phyloP scores from a whole-genome alignment of 2,329 filamentous ascomycete species.

The Alternaria burnsii region DNA sequence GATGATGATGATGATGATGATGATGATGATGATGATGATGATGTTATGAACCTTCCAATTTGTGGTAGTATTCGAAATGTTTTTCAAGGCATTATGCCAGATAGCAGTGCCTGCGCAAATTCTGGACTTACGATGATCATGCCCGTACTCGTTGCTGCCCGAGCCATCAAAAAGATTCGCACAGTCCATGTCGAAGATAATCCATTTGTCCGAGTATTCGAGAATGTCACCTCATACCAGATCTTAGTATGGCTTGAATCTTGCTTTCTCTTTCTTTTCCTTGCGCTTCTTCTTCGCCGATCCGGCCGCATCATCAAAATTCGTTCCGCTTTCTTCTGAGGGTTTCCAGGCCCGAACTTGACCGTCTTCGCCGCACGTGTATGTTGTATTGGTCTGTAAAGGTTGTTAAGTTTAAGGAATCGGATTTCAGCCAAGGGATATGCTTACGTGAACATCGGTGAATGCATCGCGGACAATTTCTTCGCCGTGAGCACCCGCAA shows the following conservation, averaged over 20 bases:
- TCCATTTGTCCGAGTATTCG: neutral
- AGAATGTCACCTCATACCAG: neutral
- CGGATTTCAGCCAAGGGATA: neutral
- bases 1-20: neutral
- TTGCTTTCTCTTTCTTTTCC: slow-evolving; percentile 45
- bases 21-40: neutral
- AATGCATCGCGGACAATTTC: slow-evolving; percentile 59
- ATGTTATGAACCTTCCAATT: neutral
- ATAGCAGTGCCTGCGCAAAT: neutral
- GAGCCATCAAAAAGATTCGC: neutral
- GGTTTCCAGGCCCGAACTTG: slow-evolving; percentile 55
- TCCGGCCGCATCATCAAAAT: slow-evolving; percentile 35
- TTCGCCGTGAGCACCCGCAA: slow-evolving; percentile 58
- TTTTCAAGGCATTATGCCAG: neutral
- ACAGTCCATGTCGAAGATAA: neutral
- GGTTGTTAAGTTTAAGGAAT: slow-evolving; percentile 7
- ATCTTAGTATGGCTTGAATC: slow-evolving; percentile 44
- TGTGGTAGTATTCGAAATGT: neutral
- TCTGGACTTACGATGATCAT: neutral
- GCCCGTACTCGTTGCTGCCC: neutral
- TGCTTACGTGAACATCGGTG: slow-evolving; percentile 48
- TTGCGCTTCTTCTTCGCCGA: slow-evolving; percentile 34
- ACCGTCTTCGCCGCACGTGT: slow-evolving; percentile 61
- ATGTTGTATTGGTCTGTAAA: slow-evolving; percentile 47
- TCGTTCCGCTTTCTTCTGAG: slow-evolving; percentile 31